Evolutionary conservation across 75 land plant species (phyloP), one percentile per base, ranked within the genome.

Genomic region (Cryptomeria japonica): DNA sequence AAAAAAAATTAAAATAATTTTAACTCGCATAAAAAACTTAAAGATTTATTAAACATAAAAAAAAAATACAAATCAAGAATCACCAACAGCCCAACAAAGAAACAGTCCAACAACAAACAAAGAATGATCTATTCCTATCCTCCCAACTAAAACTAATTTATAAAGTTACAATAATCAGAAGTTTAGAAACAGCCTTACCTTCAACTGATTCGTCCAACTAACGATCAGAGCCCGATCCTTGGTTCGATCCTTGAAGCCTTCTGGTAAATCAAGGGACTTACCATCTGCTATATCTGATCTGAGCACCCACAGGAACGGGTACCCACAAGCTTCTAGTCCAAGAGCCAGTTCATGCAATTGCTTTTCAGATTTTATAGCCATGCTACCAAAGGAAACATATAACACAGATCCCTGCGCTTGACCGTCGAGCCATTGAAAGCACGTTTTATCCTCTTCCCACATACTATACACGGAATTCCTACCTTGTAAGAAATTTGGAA

Each of bases 241-340:
- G 5, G 89, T 88, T 36, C 89, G 0, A 1, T 86, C 87, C 76
- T 3, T 19, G 68, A 88, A 88, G 0, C 86, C 87, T 22, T 85
- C 76, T 2, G 89, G 89, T 25, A 87, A 39, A 9, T 25, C n/a
- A 0, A 1, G 2, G 8, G 83, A 1, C 13, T 80, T 80, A n/a
- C n/a, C n/a, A n/a, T n/a, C n/a, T n/a, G n/a, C n/a, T n/a, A n/a
- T n/a, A n/a, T n/a, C n/a, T n/a, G n/a, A n/a, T n/a, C n/a, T n/a
- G n/a, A n/a, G n/a, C n/a, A n/a, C 87, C 89, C 89, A 88, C 64
- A 88, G 36, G 61, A 88, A 86, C 1, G 76, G 89, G 3, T 86
- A 36, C 28, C 75, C 39, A 34, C 78, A 68, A 32, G 75, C 73
- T 18, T 86, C 73, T 3, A 88, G 44, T 11, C 89, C 89, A 10